These are phyloP conservation scores for Suillus weaverae DNA, from an alignment of 768 basidiomycete genomes.

Conservation along the genomic window DNA sequence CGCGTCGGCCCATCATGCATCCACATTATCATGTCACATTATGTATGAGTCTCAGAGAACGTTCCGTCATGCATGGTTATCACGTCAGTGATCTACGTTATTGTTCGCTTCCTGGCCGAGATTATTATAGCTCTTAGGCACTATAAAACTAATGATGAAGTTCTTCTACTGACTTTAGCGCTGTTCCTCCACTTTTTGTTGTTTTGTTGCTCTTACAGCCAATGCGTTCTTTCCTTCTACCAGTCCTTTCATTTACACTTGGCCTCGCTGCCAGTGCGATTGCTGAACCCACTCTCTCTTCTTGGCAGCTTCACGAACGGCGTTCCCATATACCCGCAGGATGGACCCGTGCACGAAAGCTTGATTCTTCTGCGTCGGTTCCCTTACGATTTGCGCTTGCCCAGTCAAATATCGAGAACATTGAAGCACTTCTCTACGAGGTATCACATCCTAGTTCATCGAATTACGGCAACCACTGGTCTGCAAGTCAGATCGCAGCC, in stretches of 20 bases:
- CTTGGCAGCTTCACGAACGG: slow-evolving; percentile 42
- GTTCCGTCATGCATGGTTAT: neutral
- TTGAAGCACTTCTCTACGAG: slow-evolving; percentile 43
- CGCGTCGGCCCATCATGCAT: neutral
- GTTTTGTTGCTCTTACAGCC: slow-evolving; percentile 8
- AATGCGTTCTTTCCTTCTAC: slow-evolving; percentile 15
- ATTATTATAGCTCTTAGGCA: neutral
- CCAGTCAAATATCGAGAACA: slow-evolving; percentile 40
- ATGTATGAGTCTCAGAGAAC: neutral
- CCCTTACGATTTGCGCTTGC: slow-evolving; percentile 48
- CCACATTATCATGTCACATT: neutral
- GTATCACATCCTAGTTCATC: slow-evolving; percentile 46
- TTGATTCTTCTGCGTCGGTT: slow-evolving; percentile 32
- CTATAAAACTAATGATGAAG: neutral
- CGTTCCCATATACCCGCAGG: slow-evolving; percentile 40
- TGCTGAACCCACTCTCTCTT: slow-evolving; percentile 32
- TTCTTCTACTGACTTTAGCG: slow-evolving; percentile 26
- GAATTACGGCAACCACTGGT: slow-evolving; percentile 49
- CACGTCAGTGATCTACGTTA: neutral
- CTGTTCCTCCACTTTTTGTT: neutral
- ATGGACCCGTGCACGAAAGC: slow-evolving; percentile 34
- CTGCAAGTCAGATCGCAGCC: slow-evolving; percentile 38
- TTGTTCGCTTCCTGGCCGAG: neutral
- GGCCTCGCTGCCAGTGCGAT: slow-evolving; percentile 5
- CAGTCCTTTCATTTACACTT: slow-evolving; percentile 3